These are phyloP conservation scores for Aureobasidium sp. DNA, from an alignment of 2,329 filamentous ascomycete species.

Conservation along the genomic window DNA sequence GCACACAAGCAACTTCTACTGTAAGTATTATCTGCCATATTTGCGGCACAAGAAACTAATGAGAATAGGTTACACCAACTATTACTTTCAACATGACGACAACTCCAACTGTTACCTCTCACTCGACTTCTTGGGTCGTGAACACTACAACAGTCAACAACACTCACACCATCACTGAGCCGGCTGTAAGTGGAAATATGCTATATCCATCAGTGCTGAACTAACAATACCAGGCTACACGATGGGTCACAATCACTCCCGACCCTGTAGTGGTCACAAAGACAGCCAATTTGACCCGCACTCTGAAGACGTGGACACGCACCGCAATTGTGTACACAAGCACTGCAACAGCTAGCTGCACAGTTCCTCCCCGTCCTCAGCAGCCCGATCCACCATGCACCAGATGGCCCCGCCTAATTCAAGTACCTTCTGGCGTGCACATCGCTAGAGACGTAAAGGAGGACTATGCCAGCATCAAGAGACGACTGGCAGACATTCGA, in stretches of 20 bases:
- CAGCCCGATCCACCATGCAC: constrained; percentile 30
- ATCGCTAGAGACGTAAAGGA: constrained; percentile 20
- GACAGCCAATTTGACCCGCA: constrained; percentile 7
- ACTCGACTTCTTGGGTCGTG: constrained; percentile 19
- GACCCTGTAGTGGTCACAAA: constrained; percentile 2
- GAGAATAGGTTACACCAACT: constrained; percentile 13
- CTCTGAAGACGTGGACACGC: constrained; percentile 19
- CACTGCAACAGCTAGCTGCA: constrained; percentile 34
- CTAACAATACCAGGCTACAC: constrained; percentile 9
- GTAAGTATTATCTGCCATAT: background rate
- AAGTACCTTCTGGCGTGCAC: constrained; percentile 17
- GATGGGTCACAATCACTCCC: constrained; percentile 6
- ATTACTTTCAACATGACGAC: constrained; percentile 15
- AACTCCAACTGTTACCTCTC: constrained; percentile 19
- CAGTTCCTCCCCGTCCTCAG: constrained; percentile 26
- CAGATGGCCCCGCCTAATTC: constrained; percentile 31
- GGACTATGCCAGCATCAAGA: constrained; percentile 24
- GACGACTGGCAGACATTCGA: constrained; percentile 13
- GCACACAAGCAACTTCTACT: constrained; percentile 13
- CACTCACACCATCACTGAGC: constrained; percentile 17
- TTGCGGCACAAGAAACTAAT: background rate
- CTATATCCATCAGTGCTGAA: background rate
- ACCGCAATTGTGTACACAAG: constrained; percentile 22
- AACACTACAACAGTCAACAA: constrained; percentile 18
- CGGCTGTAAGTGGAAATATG: background rate